These are phyloP conservation scores for Boletellus ananas DNA, from an alignment of 768 basidiomycete species.

Conservation along the genomic window DNA sequence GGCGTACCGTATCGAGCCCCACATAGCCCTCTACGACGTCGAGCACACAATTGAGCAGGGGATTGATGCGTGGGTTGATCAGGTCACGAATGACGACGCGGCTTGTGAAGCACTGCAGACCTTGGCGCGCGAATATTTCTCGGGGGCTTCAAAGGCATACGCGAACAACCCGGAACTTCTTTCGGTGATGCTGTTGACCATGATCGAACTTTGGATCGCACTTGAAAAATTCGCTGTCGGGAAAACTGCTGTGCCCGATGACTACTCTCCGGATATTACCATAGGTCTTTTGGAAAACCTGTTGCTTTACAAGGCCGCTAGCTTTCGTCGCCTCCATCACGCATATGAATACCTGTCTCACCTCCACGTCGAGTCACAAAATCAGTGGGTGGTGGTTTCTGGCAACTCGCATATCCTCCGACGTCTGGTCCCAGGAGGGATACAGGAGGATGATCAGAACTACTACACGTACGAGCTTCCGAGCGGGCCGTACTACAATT, in stretches of 20 bases:
- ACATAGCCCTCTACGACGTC: too few relatives aligned
- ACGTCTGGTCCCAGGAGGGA: too few relatives aligned
- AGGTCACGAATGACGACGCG: conserved; percentile 13
- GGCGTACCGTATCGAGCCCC: too few relatives aligned
- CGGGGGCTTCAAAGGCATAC: conserved; percentile 25
- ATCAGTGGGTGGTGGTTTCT: too few relatives aligned
- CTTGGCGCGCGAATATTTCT: conserved; percentile 25
- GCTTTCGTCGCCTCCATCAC: conserved; percentile 27
- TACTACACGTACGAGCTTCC: conserved; percentile 35
- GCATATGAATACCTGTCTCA: conserved; percentile 29
- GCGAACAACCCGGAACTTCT: conserved; percentile 20
- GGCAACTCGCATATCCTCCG: too few relatives aligned
- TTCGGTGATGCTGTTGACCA: background rate
- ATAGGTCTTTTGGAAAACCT: conserved; percentile 36
- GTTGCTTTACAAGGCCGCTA: conserved; percentile 33
- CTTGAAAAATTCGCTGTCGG: background rate
- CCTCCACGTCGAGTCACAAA: too few relatives aligned
- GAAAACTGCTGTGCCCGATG: background rate
- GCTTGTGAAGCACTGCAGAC: conserved; percentile 27
- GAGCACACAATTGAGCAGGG: too few relatives aligned
- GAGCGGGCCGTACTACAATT: conserved; percentile 28
- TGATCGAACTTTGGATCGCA: background rate
- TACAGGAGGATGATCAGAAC: too few relatives aligned
- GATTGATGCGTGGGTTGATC: conserved; percentile 33
- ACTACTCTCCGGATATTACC: conserved; percentile 47